Percentiles rank a stretch among this genome's conserved stretches.
phyloP scores from a whole-genome alignment of 331 rosid species.

The Pyrus hybrid region DNA sequence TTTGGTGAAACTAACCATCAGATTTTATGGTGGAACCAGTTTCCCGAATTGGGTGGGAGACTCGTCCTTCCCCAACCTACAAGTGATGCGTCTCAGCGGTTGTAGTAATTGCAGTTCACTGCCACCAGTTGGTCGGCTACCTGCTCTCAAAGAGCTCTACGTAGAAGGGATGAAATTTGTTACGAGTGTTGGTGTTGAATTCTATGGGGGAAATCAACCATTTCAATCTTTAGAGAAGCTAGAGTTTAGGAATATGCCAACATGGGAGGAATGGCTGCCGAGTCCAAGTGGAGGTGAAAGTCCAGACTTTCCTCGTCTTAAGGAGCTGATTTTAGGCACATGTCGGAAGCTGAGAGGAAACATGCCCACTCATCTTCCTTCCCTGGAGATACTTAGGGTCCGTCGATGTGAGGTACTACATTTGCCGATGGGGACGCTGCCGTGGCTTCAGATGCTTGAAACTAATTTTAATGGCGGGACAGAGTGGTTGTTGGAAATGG shows the following conservation, averaged over 20 bases:
- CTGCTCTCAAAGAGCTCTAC: neutral
- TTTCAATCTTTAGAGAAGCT: neutral
- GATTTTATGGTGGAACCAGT: neutral
- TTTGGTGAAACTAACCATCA: slow-evolving; percentile 6
- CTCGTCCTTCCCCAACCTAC: neutral
- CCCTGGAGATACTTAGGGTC: neutral
- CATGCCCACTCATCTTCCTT: neutral
- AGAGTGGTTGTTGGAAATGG: no score
- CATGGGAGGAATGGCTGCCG: neutral
- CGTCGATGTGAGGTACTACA: neutral
- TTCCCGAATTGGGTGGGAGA: neutral
- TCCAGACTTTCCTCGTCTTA: no score
- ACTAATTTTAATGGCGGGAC: no score
- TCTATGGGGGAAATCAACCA: neutral
- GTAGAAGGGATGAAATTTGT: fast-evolving
- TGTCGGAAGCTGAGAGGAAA: no score
- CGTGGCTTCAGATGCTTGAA: neutral
- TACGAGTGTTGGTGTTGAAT: neutral
- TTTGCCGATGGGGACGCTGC: neutral
- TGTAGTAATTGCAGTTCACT: neutral
- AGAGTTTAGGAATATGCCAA: fast-evolving
- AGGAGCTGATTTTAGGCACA: fast-evolving
- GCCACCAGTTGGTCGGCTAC: slow-evolving; percentile 4
- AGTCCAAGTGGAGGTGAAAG: no score
- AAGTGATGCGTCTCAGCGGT: neutral